Evolutionary conservation across 2,329 filamentous ascomycete genomes (phyloP).

Genomic region (Botryotinia calthae): DNA sequence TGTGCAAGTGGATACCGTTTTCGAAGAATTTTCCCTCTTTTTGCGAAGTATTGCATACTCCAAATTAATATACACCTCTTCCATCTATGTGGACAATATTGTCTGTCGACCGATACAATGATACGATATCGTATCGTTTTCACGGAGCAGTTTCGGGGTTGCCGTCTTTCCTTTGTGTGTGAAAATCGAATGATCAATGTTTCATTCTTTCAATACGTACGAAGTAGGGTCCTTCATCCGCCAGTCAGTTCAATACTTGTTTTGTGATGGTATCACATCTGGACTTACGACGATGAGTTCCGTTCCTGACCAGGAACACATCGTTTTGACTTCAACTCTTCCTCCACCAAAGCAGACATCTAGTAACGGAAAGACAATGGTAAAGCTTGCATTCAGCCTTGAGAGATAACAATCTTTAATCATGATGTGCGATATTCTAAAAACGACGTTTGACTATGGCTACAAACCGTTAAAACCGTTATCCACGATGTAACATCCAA

Average conservation of each 20-base stretch:
- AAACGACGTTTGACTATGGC: background rate
- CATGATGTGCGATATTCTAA: background rate
- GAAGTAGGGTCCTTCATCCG: too few species aligned
- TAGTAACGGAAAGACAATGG: background rate
- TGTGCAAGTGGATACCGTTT: background rate
- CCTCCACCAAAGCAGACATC: too few species aligned
- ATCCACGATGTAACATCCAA: background rate
- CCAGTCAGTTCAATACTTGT: background rate
- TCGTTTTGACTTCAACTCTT: background rate
- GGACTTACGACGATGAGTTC: background rate
- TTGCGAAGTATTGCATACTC: constrained; percentile 1
- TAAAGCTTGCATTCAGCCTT: background rate
- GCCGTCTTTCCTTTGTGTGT: background rate
- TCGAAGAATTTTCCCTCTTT: background rate
- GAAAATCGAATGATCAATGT: background rate
- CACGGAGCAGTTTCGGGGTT: background rate
- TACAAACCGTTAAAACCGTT: too few species aligned
- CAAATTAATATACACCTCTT: background rate
- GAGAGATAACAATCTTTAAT: background rate
- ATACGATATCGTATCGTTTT: background rate
- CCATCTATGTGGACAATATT: background rate
- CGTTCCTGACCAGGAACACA: too few species aligned
- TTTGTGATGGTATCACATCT: background rate
- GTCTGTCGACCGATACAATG: background rate
- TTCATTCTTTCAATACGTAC: background rate